Base-by-base conservation (phyloP, 192 early-diverging fungal species). In the Backusella liffmaniae region DNA sequence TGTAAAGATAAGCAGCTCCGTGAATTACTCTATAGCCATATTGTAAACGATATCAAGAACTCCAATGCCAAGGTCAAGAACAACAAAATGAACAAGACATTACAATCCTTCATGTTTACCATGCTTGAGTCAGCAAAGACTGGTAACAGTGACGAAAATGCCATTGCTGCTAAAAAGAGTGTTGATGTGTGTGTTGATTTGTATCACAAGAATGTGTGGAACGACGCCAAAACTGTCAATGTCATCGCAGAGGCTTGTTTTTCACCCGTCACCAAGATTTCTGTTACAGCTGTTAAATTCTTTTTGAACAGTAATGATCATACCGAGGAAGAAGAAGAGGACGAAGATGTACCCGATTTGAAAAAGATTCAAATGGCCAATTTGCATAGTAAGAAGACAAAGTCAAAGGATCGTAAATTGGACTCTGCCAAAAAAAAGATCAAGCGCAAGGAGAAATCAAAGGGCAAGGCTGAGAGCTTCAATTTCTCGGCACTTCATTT, bases 151-250 rank as follows among this genome's bases (percentile, higher is more conserved):
- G 78, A 83, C 35, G 92, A 93, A 75, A 90, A 91, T 62, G 90
- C 91, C 59, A 91, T 97, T 80, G 97, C 97, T n/a, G 97, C 97
- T 34, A 95, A 96, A 76, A 95, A 96, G 80, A 97, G 94, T 76
- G 86, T 99, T 35, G 96, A 99, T 73, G 94, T 98, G 32, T 99
- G 97, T 88, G 95, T 99, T 72, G 96, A 99, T 69, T 84, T 99
- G 32, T 99, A 99, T 86, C 89, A 91, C 76, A 99, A 99, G 84
- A 92, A 94, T 76, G 89, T 99, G 18, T 99, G 98, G 91, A 96
- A 97, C 75, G 98, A 99, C 82, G 91, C 93, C 53, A 99, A 99
- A 87, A 99, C 98, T 21, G 96, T 98, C 75, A 99, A 99, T 83
- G 95, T 99, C 18, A 94, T 99, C 82, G 92, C 95, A 16, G 94